Conservation (phyloP, 306 rosid genomes). For the Quercus alba region DNA sequence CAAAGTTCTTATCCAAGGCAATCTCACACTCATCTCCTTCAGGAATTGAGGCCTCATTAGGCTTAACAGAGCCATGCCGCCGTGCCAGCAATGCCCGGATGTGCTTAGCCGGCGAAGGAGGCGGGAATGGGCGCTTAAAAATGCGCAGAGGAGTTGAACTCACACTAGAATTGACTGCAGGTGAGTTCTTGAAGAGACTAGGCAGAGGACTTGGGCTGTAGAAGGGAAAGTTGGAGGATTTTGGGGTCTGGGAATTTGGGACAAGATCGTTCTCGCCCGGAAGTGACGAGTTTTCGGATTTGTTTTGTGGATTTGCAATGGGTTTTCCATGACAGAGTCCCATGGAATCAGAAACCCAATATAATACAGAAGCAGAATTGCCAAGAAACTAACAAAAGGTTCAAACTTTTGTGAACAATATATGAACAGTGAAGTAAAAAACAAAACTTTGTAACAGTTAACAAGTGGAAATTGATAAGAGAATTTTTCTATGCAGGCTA, state of each 20-base stretch:
- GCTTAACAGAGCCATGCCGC: slow-evolving; percentile 80
- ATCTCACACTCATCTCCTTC: slow-evolving; percentile 83
- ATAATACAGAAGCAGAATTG: slow-evolving; percentile 3
- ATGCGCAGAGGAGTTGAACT: slow-evolving; percentile 67
- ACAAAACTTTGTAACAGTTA: slow-evolving; percentile 12
- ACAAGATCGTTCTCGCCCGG: slow-evolving; percentile 19
- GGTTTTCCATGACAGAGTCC: slow-evolving; percentile 79
- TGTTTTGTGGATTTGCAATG: slow-evolving; percentile 34
- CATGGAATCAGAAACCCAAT: slow-evolving; percentile 44
- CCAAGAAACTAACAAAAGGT: slow-evolving; percentile 5
- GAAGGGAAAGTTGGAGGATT: slow-evolving; percentile 64
- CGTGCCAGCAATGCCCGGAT: slow-evolving; percentile 74
- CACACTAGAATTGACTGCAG: slow-evolving; percentile 55
- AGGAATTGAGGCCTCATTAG: slow-evolving; percentile 78
- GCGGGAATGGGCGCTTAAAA: slow-evolving; percentile 83
- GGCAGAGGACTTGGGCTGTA: slow-evolving; percentile 89
- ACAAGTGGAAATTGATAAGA: not conserved
- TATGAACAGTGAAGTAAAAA: not conserved
- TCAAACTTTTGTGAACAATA: not conserved
- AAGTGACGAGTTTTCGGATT: slow-evolving; percentile 17
- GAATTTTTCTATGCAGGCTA: not conserved
- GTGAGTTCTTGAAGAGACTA: slow-evolving; percentile 74
- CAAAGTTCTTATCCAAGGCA: slow-evolving; percentile 72
- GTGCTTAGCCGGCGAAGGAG: slow-evolving; percentile 95
- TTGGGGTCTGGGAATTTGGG: slow-evolving; percentile 29